phyloP scores from a whole-genome alignment of 139 green algal species.

The Volvox africanus region DNA sequence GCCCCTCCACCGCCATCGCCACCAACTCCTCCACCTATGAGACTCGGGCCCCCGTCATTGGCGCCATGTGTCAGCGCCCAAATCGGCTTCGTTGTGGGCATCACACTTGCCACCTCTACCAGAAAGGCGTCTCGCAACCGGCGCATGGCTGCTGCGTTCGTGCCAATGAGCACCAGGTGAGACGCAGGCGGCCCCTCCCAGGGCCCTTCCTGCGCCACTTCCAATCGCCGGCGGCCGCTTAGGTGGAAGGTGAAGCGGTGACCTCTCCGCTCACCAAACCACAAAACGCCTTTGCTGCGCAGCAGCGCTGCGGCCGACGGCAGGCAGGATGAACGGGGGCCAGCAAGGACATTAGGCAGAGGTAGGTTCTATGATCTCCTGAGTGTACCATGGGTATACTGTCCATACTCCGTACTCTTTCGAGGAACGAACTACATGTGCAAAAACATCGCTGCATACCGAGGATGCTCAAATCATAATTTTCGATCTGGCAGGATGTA shows the following conservation, averaged over 20 bases:
- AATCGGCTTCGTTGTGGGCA: no score
- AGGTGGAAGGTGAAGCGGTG: slow-evolving; percentile 60
- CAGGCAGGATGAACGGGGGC: background rate
- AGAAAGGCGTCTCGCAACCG: background rate
- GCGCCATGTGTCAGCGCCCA: background rate
- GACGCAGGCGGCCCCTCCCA: slow-evolving; percentile 48
- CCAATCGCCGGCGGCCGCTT: slow-evolving; percentile 56
- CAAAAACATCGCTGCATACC: no score
- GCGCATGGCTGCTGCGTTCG: slow-evolving; percentile 13
- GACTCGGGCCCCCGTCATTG: background rate
- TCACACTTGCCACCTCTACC: background rate
- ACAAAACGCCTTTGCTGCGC: slow-evolving; percentile 62
- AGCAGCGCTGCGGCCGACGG: slow-evolving; percentile 48
- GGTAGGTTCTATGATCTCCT: no score
- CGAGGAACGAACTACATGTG: no score
- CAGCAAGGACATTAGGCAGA: background rate
- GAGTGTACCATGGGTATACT: no score
- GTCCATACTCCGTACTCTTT: no score
- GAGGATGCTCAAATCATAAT: no score
- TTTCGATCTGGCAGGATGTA: no score
- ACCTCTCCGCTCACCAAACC: slow-evolving; percentile 48
- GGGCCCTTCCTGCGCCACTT: slow-evolving; percentile 23
- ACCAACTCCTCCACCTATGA: background rate
- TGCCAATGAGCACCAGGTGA: slow-evolving; percentile 61
- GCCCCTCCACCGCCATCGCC: background rate